Conservation (phyloP, 2,329 filamentous ascomycete genomes). For the Talaromyces sp. region DNA sequence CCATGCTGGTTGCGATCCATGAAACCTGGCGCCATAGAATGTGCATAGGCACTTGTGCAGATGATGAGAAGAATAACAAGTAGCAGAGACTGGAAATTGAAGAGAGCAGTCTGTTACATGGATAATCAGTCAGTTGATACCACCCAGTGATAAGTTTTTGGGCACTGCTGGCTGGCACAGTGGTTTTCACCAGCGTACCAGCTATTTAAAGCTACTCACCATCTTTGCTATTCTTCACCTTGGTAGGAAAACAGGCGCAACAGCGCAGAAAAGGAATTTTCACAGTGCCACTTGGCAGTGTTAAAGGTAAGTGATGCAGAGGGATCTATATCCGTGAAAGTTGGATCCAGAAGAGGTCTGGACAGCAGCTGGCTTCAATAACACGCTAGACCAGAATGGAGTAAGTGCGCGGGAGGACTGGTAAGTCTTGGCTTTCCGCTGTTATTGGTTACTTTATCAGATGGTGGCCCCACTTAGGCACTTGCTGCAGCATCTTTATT, state of each 20-base stretch:
- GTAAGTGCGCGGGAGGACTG: background rate
- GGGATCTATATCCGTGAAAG: background rate
- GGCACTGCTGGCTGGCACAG: background rate
- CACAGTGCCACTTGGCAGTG: background rate
- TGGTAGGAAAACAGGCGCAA: background rate
- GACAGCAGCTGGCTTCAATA: background rate
- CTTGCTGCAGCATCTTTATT: background rate
- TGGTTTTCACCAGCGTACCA: background rate
- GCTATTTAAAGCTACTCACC: background rate
- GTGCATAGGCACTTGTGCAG: conserved; percentile 91
- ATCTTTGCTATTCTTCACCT: background rate
- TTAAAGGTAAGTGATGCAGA: background rate
- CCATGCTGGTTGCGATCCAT: conserved; percentile 92
- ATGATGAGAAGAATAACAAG: conserved; percentile 92
- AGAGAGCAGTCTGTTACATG: conserved; percentile 72
- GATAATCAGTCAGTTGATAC: background rate
- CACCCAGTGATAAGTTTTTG: background rate
- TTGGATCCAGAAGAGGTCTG: background rate
- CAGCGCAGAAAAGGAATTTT: background rate
- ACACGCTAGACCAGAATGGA: background rate
- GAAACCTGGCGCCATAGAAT: conserved; percentile 81
- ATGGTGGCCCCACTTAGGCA: background rate
- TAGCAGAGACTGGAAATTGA: conserved; percentile 97
- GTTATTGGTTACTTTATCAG: background rate
- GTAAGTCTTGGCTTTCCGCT: background rate